Evolutionary conservation across 2,329 filamentous ascomycete species (phyloP).

Genomic region (Colletotrichum euphorbiae): DNA sequence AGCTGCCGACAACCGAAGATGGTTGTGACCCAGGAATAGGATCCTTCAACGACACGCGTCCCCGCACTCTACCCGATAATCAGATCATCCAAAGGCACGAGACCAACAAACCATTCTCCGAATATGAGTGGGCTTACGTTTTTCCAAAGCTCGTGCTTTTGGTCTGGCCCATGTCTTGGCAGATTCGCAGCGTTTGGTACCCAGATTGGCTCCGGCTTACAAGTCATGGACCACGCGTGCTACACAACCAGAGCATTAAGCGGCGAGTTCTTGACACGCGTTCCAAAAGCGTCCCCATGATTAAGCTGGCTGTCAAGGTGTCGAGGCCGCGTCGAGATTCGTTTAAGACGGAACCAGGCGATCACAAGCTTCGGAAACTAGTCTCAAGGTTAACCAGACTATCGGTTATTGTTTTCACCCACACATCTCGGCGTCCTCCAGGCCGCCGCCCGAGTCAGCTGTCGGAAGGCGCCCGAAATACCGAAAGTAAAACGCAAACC

Average conservation of each 20-base stretch:
- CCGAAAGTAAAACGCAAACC: background rate
- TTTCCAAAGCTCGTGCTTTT: background rate
- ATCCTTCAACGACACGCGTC: slow-evolving; percentile 2
- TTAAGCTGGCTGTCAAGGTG: too few relatives aligned
- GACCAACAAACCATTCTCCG: background rate
- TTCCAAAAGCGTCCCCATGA: background rate
- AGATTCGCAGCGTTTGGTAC: background rate
- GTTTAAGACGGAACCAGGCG: background rate
- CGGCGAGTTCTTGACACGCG: slow-evolving; percentile 1
- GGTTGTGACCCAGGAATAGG: slow-evolving; percentile 10
- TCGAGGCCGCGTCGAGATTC: background rate
- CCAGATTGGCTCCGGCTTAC: background rate
- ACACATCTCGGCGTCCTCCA: background rate
- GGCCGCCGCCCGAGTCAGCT: slow-evolving; percentile 1
- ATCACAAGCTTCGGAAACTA: slow-evolving; percentile 3
- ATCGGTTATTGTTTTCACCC: slow-evolving; percentile 1
- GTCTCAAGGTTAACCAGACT: slow-evolving; percentile 14
- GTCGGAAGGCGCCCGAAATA: slow-evolving; percentile 3
- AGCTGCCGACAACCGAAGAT: slow-evolving; percentile 2
- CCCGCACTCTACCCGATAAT: background rate
- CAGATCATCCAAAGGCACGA: slow-evolving; percentile 1
- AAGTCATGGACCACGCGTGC: background rate
- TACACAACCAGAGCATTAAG: background rate
- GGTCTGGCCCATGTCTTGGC: background rate
- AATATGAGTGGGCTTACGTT: background rate